Evolutionary conservation across 2,329 filamentous ascomycete species (phyloP).

Genomic region (Calonectria leucothoes): DNA sequence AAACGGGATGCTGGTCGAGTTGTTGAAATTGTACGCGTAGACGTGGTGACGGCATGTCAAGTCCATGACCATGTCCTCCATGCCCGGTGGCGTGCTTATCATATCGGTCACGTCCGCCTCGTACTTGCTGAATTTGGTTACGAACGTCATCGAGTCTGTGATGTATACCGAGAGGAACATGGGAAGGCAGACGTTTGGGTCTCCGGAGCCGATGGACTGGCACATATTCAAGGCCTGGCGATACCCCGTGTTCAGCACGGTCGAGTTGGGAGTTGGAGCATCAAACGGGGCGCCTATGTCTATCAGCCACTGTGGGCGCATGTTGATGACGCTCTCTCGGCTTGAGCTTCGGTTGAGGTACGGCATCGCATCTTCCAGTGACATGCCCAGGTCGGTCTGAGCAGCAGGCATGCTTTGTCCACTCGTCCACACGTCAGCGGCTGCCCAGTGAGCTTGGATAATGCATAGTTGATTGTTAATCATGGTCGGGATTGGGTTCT

Average conservation of each 20-base stretch:
- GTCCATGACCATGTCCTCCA: background rate
- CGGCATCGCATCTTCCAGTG: background rate
- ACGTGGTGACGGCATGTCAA: background rate
- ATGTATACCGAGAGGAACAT: background rate
- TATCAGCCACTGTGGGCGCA: background rate
- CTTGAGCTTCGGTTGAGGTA: background rate
- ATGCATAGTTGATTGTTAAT: background rate
- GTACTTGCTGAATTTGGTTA: background rate
- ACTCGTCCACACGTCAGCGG: background rate
- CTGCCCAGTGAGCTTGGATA: background rate
- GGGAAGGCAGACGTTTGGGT: background rate
- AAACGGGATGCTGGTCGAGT: background rate
- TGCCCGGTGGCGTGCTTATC: background rate
- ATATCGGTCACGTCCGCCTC: background rate
- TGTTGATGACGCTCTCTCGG: background rate
- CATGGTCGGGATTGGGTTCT: background rate
- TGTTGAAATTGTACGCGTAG: background rate
- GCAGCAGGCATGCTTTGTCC: background rate
- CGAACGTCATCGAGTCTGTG: background rate
- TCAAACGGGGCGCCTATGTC: background rate
- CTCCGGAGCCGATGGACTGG: background rate
- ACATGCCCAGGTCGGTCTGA: background rate
- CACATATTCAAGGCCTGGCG: background rate
- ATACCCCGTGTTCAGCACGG: background rate
- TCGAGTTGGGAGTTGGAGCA: background rate